Evolutionary conservation across 306 rosid genomes (phyloP).

Genomic region (Cucumis hystrix): DNA sequence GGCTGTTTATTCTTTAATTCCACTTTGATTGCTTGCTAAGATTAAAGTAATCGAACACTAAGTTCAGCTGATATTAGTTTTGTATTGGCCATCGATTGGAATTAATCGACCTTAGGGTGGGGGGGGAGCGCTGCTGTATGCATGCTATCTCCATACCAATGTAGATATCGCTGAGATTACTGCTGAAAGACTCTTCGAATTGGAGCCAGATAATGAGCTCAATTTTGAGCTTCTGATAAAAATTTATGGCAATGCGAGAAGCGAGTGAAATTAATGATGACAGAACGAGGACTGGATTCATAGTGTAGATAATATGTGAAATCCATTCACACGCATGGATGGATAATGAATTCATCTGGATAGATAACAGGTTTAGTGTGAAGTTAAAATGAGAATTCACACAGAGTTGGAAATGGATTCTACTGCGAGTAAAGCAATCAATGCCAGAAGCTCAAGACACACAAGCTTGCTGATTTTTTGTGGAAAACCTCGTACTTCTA

Average conservation of each 20-base stretch:
- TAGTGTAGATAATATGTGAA: not conserved
- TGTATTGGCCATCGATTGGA: not conserved
- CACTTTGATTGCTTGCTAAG: not conserved
- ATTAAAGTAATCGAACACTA: not conserved
- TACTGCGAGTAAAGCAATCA: not conserved
- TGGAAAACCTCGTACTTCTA: too few relatives aligned
- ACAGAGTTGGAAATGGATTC: not conserved
- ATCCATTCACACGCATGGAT: not conserved
- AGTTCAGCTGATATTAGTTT: not conserved
- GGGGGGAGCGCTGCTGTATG: conserved; percentile 49
- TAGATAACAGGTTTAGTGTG: not conserved
- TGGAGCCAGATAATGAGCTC: conserved; percentile 75
- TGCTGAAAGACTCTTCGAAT: conserved; percentile 62
- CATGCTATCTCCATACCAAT: conserved; percentile 51
- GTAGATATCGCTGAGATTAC: conserved; percentile 59
- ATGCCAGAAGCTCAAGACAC: not conserved
- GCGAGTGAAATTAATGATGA: conserved; percentile 52
- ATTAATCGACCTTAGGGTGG: not conserved
- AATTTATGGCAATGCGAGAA: conserved; percentile 44
- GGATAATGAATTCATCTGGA: not conserved
- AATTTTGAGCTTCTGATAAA: conserved; percentile 67
- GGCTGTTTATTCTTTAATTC: not conserved
- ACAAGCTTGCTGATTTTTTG: too few relatives aligned
- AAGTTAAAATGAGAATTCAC: not conserved
- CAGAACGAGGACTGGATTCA: conserved; percentile 39